Conservation (phyloP, 495 filamentous ascomycete genomes). For the Corynascus novoguineensis region DNA sequence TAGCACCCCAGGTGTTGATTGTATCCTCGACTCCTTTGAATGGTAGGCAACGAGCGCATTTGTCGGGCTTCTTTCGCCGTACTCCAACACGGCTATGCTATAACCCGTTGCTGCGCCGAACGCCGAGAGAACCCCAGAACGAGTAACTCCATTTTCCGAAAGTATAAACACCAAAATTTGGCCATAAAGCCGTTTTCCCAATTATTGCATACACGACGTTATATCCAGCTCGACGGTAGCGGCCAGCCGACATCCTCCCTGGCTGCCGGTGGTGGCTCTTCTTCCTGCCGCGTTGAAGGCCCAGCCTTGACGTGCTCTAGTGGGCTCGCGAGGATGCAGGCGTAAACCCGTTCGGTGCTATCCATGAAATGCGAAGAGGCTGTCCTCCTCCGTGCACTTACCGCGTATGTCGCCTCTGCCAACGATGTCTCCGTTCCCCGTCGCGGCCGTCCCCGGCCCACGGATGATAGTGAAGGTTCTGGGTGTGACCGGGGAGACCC, state of each 20-base stretch:
- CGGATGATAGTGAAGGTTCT: too few relatives aligned
- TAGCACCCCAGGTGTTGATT: too few relatives aligned
- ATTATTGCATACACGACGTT: too few relatives aligned
- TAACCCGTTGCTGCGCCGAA: too few relatives aligned
- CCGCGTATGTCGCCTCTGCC: background rate
- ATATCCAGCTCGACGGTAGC: conserved; percentile 1
- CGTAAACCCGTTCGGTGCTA: conserved; percentile 11
- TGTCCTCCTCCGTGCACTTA: background rate
- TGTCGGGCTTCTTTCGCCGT: too few relatives aligned
- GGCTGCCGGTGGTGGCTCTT: background rate
- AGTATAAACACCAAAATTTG: too few relatives aligned
- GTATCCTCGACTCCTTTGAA: too few relatives aligned
- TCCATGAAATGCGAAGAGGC: conserved; percentile 12
- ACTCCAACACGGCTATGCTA: too few relatives aligned
- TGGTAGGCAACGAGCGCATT: too few relatives aligned
- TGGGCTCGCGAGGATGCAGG: conserved; percentile 9
- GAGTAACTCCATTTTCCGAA: too few relatives aligned
- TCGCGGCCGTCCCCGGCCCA: background rate
- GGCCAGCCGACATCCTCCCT: conserved; percentile 19
- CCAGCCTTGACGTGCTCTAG: background rate
- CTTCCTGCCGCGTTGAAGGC: background rate
- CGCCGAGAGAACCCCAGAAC: too few relatives aligned
- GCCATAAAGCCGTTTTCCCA: background rate
- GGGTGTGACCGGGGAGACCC: too few relatives aligned
- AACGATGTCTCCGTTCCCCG: background rate